Percentiles rank a stretch among this genome's conserved stretches.
Conservation (phyloP, 441 rosid genomes). For the Iberis amara region DNA sequence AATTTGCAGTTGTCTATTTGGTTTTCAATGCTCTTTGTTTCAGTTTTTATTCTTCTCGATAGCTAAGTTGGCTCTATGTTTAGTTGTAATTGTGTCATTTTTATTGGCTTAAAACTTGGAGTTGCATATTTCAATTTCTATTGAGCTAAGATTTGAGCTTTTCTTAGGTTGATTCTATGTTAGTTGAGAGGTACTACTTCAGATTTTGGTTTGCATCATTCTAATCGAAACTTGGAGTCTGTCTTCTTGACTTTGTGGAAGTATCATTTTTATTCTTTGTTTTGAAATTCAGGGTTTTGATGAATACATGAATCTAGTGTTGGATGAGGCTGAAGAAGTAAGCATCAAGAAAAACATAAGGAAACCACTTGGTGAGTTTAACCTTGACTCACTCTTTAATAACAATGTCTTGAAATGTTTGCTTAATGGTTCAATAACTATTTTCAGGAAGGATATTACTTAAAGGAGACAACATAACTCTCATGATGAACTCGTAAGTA, state of each 20-base stretch:
- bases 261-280: no score
- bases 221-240: not conserved
- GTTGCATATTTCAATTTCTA: not conserved
- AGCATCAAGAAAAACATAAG: conserved; percentile 72
- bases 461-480: conserved; percentile 80
- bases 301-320: conserved; percentile 89
- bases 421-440: not conserved
- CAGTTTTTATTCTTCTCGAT: not conserved
- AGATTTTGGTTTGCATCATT: not conserved
- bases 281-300: conserved; percentile 36
- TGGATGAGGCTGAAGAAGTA: conserved; percentile 92
- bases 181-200: not conserved
- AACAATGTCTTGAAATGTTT: not conserved
- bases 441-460: conserved; percentile 74
- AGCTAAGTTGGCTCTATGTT: not conserved
- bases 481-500: conserved; percentile 83
- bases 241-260: no score
- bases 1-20: not conserved
- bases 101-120: not conserved
- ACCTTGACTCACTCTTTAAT: not conserved
- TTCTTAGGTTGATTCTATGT: not conserved
- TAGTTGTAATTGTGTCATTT: not conserved
- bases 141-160: not conserved
- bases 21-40: not conserved
- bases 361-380: conserved; percentile 60